Evolutionary conservation across 208 protist genomes (phyloP), one percentile per base, ranked within the genome.

Genomic region (Leishmania braziliensis): DNA sequence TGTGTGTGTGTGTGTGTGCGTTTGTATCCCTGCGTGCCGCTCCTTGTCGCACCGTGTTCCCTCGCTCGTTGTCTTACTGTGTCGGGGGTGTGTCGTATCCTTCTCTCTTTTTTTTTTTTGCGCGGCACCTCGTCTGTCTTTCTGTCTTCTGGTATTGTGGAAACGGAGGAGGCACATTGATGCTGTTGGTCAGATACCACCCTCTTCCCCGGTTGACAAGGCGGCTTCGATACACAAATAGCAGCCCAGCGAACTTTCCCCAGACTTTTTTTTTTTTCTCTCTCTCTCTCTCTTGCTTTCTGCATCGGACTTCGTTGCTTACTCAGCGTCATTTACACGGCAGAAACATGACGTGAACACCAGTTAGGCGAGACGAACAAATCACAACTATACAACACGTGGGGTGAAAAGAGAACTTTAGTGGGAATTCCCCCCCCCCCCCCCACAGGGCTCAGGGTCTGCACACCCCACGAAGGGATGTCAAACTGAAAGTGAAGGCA

Each of bases 1-100:
- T 39, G 36, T 53, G 46, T 9, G n/a, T 26, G 66, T 63, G 66
- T 73, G 66, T 74, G 33, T 74, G 50, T 80, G 69, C 8, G 26
- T 12, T 12, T 29, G 9, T 63, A 10, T 54, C 26, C 58, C 9
- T 18, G 58, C 6, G 26, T 63, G 26, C 9, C 12, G 26, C 20
- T 29, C 58, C 58, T 46, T 63, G 58, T 63, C 2, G 58, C 58
- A 63, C 58, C 58, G 58, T 63, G 5, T 29, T 63, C 58, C 66
- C 66, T 62, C 62, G 33, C 26, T 39, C 23, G 71, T 60, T 76
- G n/a, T 74, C 53, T 36, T 6, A 46, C 43, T 46, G 43, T 46
- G 43, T 46, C 43, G 43, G 43, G 43, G 43, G 43, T 2, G 36
- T 39, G 58, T 16, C 23, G 58, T 63, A 26, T 16, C 18, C 14